Conservation (phyloP, 2,329 filamentous ascomycete species). For the Aureobasidium namibiae region DNA sequence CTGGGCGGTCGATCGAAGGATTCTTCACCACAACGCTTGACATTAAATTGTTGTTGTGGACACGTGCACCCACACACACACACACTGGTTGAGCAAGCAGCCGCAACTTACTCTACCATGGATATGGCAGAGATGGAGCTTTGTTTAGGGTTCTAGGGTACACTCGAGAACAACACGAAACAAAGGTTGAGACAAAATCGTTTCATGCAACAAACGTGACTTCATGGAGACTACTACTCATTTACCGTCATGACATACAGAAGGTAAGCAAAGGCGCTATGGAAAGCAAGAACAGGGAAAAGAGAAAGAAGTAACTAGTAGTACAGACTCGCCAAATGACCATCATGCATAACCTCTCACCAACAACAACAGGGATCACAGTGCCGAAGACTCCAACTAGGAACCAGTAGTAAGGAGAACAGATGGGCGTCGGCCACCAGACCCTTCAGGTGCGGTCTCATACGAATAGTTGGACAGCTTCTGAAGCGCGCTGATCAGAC, state of each 20-base stretch:
- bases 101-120: neutral
- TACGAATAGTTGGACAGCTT: constrained; percentile 6
- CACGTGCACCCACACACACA: too few species aligned
- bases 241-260: neutral
- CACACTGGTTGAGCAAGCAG: neutral
- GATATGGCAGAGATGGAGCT: neutral
- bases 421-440: neutral
- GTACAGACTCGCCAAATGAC: neutral
- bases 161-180: neutral
- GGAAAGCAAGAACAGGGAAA: neutral
- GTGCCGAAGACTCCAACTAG: neutral
- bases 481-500: constrained; percentile 7
- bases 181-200: neutral
- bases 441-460: neutral
- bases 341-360: neutral
- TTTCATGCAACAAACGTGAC: neutral
- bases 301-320: neutral
- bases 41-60: too few species aligned
- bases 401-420: constrained; percentile 7
- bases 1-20: too few species aligned
- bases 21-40: too few species aligned
- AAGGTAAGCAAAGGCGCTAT: neutral
- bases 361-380: neutral
- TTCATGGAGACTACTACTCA: constrained; percentile 1
- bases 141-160: neutral